Conservation (phyloP, 305 asterid species). For the Plantago coronopus region DNA sequence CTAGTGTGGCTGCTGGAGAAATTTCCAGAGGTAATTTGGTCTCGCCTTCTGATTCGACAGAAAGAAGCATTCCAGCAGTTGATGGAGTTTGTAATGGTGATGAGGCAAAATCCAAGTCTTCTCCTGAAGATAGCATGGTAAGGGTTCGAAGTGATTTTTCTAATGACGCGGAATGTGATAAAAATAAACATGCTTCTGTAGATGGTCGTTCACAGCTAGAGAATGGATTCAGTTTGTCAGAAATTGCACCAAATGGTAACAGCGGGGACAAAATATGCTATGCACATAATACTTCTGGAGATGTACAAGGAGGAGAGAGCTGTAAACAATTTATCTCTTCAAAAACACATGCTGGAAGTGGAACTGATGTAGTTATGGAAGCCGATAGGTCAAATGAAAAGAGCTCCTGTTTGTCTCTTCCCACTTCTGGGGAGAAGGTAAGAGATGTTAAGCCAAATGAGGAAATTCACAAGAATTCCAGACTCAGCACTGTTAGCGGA, state of each 20-base stretch:
- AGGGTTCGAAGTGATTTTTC: constrained; percentile 21
- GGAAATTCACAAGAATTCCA: constrained; percentile 26
- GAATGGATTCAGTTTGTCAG: constrained; percentile 20
- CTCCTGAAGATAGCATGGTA: constrained; percentile 23
- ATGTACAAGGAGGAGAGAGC: constrained; percentile 13
- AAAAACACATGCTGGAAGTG: constrained; percentile 18
- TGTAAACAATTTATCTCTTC: constrained; percentile 7
- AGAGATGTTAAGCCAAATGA: constrained; percentile 28
- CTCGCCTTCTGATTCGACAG: constrained; percentile 39
- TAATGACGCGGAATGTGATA: constrained; percentile 27
- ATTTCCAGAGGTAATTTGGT: constrained; percentile 43
- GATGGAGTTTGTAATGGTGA: constrained; percentile 33
- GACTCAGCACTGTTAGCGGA: constrained; percentile 6
- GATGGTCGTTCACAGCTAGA: constrained; percentile 20
- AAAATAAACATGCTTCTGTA: constrained; percentile 28
- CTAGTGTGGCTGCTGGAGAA: constrained; percentile 64
- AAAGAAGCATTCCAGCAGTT: constrained; percentile 31
- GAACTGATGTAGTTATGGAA: constrained; percentile 20
- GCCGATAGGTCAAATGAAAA: constrained; percentile 31
- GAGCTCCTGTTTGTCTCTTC: constrained; percentile 5
- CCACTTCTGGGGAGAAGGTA: constrained; percentile 24
- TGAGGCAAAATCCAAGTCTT: constrained; percentile 36
- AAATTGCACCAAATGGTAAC: not conserved
- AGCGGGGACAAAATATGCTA: constrained; percentile 25
- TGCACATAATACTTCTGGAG: constrained; percentile 23